phyloP scores from a whole-genome alignment of 1,284 basidiomycete species.

The Tilletia caries region DNA sequence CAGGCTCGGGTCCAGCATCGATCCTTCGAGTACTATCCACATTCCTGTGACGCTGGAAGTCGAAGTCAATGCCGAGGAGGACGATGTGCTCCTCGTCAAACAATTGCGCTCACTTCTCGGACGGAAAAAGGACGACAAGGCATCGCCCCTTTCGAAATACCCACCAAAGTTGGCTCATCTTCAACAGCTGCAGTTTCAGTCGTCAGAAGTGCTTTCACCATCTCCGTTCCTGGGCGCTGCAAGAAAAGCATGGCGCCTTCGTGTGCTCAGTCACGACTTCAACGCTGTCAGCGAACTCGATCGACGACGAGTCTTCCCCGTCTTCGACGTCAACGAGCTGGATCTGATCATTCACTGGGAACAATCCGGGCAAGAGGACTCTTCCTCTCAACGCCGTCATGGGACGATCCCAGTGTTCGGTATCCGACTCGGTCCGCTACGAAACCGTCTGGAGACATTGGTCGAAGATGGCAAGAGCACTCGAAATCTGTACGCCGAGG shows the following conservation, averaged over 20 bases:
- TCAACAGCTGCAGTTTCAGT: background rate
- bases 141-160: background rate
- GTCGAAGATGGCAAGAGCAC: constrained; percentile 4
- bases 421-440: constrained; percentile 26
- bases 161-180: background rate
- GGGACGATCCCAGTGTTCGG: constrained; percentile 28
- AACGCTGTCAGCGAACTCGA: constrained; percentile 18
- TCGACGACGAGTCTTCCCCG: constrained; percentile 23
- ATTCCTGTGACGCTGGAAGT: constrained; percentile 17
- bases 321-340: constrained; percentile 26
- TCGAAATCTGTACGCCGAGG: constrained; percentile 41
- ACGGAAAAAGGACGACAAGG: background rate
- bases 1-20: background rate
- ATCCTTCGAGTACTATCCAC: background rate
- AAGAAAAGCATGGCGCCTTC: constrained; percentile 24
- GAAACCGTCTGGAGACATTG: constrained; percentile 21
- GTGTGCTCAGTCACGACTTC: constrained; percentile 20
- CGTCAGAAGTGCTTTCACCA: background rate
- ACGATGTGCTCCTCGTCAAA: background rate
- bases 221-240: constrained; percentile 18
- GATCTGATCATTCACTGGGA: constrained; percentile 30
- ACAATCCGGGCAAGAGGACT: background rate
- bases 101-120: background rate
- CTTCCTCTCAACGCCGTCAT: background rate
- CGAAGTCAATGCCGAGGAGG: constrained; percentile 12